phyloP scores from a whole-genome alignment of 805 yeast genomes.

The Kuraishia piskuri region DNA sequence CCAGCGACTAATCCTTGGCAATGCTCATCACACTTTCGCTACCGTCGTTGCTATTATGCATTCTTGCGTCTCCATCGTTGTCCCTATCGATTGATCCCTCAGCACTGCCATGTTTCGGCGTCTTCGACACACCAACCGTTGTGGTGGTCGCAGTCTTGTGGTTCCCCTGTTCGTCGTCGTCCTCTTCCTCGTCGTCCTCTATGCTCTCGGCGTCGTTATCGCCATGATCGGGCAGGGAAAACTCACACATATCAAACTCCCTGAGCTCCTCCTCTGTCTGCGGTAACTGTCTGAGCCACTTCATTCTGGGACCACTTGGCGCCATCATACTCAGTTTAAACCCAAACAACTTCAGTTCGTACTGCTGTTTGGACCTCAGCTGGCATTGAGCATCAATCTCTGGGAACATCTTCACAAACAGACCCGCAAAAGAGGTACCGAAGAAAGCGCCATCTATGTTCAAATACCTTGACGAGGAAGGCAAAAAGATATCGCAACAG shows the following conservation, averaged over 20 bases:
- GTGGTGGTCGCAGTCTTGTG: conserved; percentile 8
- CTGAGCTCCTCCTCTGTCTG: conserved; percentile 46
- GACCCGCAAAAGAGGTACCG: conserved; percentile 93
- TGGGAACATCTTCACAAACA: conserved; percentile 85
- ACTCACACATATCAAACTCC: conserved; percentile 61
- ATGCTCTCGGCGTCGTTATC: conserved; percentile 19
- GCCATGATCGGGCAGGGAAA: conserved; percentile 33
- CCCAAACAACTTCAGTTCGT: conserved; percentile 78
- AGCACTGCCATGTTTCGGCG: background rate
- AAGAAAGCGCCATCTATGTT: conserved; percentile 95
- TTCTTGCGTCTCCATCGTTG: conserved; percentile 9
- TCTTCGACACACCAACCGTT: background rate
- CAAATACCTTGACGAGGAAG: conserved; percentile 76
- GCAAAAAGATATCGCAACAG: conserved; percentile 86
- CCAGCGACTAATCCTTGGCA: conserved; percentile 14
- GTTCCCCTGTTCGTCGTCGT: conserved; percentile 18
- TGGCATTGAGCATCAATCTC: conserved; percentile 75
- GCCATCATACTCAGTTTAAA: conserved; percentile 72
- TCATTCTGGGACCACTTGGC: conserved; percentile 87
- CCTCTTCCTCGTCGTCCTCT: conserved; percentile 20
- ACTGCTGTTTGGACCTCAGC: conserved; percentile 46
- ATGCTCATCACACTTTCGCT: conserved; percentile 26
- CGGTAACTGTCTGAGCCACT: conserved; percentile 84
- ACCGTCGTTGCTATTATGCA: conserved; percentile 14
- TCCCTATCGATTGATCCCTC: conserved; percentile 2